Conservation (phyloP, 2,329 filamentous ascomycete genomes). For the Dryadomyces sulphureus region DNA sequence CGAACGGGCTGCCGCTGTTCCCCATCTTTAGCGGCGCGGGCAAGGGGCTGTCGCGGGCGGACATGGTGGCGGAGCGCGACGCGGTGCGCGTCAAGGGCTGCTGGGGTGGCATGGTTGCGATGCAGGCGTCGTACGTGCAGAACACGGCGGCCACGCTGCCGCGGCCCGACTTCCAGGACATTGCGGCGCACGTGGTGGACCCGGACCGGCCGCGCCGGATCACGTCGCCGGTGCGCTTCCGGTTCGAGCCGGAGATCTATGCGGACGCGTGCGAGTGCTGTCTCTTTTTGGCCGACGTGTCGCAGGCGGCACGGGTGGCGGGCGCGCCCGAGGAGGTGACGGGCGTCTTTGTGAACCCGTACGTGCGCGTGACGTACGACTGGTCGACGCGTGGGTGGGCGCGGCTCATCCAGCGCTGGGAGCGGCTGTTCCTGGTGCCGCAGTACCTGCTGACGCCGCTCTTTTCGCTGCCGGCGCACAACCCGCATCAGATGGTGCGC, state of each 20-base stretch:
- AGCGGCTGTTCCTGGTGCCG: conserved; percentile 30
- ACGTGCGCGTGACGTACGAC: conserved; percentile 56
- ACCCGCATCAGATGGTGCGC: conserved; percentile 44
- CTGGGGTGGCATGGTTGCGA: conserved; percentile 64
- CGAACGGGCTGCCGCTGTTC: conserved; percentile 49
- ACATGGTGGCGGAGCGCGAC: conserved; percentile 45
- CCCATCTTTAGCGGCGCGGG: conserved; percentile 48
- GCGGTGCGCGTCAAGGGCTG: conserved; percentile 58
- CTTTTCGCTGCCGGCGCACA: conserved; percentile 33
- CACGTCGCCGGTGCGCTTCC: conserved; percentile 34
- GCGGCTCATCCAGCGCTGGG: conserved; percentile 44
- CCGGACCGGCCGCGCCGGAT: conserved; percentile 17
- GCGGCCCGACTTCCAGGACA: conserved; percentile 18
- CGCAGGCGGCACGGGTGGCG: conserved; percentile 16
- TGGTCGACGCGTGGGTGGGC: conserved; percentile 42
- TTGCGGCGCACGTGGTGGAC: conserved; percentile 20
- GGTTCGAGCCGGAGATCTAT: conserved; percentile 41
- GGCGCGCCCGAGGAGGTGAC: conserved; percentile 24
- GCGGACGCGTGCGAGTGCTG: conserved; percentile 54
- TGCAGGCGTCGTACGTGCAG: conserved; percentile 46
- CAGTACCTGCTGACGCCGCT: conserved; percentile 30
- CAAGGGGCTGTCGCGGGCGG: conserved; percentile 38
- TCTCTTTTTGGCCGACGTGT: conserved; percentile 36
- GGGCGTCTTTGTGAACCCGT: conserved; percentile 62
- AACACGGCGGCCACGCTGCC: conserved; percentile 18